Percentiles rank a stretch among this genome's conserved stretches.
Evolutionary conservation across 2,329 filamentous ascomycete species (phyloP).

Genomic region (Fusarium continuum): DNA sequence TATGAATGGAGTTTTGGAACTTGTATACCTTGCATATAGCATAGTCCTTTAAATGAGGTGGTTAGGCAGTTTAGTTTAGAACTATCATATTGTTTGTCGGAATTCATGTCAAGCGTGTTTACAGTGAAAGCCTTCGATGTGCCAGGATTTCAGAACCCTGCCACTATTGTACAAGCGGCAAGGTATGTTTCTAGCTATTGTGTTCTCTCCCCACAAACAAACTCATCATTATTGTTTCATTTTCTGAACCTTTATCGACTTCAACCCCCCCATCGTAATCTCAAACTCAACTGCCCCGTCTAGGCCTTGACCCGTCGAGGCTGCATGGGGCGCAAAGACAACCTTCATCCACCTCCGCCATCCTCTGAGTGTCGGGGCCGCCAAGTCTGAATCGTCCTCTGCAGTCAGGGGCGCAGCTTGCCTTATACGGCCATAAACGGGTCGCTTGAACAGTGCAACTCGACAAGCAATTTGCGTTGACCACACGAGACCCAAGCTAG

Average conservation of each 20-base stretch:
- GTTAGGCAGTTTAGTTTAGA: constrained; percentile 14
- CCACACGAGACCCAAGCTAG: constrained; percentile 89
- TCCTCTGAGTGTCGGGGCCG: constrained; percentile 58
- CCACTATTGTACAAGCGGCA: too few relatives aligned
- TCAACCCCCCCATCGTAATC: constrained; percentile 73
- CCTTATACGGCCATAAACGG: constrained; percentile 58
- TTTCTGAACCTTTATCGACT: constrained; percentile 41
- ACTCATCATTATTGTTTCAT: not conserved
- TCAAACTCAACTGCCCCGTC: constrained; percentile 74
- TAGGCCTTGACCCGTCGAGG: constrained; percentile 59
- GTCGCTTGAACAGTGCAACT: constrained; percentile 80
- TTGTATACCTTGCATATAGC: constrained; percentile 32
- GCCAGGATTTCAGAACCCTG: too few relatives aligned
- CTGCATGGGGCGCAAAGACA: constrained; percentile 84
- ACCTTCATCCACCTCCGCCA: constrained; percentile 86
- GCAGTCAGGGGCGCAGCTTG: constrained; percentile 49
- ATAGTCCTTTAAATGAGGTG: constrained; percentile 19
- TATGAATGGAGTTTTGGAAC: constrained; percentile 31
- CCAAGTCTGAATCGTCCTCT: constrained; percentile 54
- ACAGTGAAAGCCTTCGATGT: not conserved
- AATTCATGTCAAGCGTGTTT: not conserved
- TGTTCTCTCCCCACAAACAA: not conserved
- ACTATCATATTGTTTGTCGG: constrained; percentile 14
- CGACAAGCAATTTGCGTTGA: constrained; percentile 86
- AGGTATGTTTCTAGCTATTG: too few relatives aligned